Conservation (phyloP, 2,329 filamentous ascomycete genomes). For the Huntiella moniliformis region DNA sequence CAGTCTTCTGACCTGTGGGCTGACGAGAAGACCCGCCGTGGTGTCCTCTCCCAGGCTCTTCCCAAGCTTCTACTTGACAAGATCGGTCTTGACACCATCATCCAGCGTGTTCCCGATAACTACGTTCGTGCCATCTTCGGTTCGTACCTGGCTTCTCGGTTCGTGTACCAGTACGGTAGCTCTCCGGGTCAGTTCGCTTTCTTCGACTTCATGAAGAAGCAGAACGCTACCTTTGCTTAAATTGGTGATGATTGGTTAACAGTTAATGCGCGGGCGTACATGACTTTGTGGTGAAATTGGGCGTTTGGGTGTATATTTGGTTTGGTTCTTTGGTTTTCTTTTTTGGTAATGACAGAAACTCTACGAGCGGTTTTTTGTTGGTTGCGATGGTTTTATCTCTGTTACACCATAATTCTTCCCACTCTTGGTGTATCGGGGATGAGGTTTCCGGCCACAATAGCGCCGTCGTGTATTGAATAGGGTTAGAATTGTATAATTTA, state of each 20-base stretch:
- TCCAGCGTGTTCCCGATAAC: slow-evolving; percentile 70
- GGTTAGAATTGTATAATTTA: too few species aligned
- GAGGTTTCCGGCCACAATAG: too few species aligned
- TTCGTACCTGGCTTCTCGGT: slow-evolving; percentile 82
- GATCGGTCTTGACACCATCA: slow-evolving; percentile 77
- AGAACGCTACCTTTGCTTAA: slow-evolving; percentile 4
- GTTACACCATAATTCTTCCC: too few species aligned
- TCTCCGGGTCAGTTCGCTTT: slow-evolving; percentile 92
- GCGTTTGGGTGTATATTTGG: too few species aligned
- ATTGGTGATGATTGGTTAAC: not conserved
- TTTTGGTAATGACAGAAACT: too few species aligned
- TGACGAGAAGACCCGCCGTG: slow-evolving; percentile 56
- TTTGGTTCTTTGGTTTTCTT: too few species aligned
- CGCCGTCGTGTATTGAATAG: too few species aligned
- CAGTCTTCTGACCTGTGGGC: slow-evolving; percentile 87
- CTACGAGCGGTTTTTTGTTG: too few species aligned
- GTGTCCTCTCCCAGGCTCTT: slow-evolving; percentile 68
- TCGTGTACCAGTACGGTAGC: slow-evolving; percentile 90
- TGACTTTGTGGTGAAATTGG: too few species aligned
- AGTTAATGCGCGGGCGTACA: too few species aligned
- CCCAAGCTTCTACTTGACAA: slow-evolving; percentile 69
- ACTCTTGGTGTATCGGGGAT: too few species aligned
- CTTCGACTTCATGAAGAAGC: slow-evolving; percentile 66
- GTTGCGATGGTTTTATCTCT: too few species aligned
- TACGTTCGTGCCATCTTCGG: slow-evolving; percentile 94